Evolutionary conservation across 495 filamentous ascomycete species (phyloP), one percentile per base, ranked within the genome.

Genomic region (Neurospora sp.): DNA sequence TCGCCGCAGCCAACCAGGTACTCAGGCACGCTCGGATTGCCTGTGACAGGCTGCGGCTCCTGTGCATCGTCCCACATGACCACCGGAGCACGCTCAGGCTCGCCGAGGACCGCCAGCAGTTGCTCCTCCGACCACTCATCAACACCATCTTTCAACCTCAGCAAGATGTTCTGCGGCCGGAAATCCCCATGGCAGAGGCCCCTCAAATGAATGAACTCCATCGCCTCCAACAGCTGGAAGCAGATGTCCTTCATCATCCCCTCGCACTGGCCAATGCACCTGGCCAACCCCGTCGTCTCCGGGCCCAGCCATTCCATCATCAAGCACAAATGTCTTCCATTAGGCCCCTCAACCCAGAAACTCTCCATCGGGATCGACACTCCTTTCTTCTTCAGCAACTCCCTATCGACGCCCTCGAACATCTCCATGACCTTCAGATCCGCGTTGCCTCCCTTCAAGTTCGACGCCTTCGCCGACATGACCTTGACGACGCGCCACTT

Each of bases 301-400:
- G 80, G 75, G 0, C 78, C 78, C 11, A 80, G 42, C 6, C 78
- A 44, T 8, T 77, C 77, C 27, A 76, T 20, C 27, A 84, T 83
- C 4, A 81, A 70, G 71, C 81, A 83, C 10, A 78, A 69, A 69
- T 85, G 83, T 10, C 69, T 66, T 0, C 83, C 82, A 69, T 84
- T 83, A 14, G 82, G 81, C 1, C 83, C 83, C 27, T 81, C 71
- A 11, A 83, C 35, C 75, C 71, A 78, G 66, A 85, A 84, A n/a
- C 80, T 71, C 38, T 82, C 77, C 0, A 81, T 37, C 0, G 79
- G 75, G 0, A 80, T 35, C 39, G 59, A 5, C 9, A 83, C 70
- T 20, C 77, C 71, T 4, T 76, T 48, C 0, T 39, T 3, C 16
- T 69, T 71, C 0, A 80, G 72, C 5, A 76, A 69, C 16, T 75